Evolutionary conservation across 1,284 basidiomycete species (phyloP), one percentile per base, ranked within the genome.

Genomic region (Ganoderma boninense): DNA sequence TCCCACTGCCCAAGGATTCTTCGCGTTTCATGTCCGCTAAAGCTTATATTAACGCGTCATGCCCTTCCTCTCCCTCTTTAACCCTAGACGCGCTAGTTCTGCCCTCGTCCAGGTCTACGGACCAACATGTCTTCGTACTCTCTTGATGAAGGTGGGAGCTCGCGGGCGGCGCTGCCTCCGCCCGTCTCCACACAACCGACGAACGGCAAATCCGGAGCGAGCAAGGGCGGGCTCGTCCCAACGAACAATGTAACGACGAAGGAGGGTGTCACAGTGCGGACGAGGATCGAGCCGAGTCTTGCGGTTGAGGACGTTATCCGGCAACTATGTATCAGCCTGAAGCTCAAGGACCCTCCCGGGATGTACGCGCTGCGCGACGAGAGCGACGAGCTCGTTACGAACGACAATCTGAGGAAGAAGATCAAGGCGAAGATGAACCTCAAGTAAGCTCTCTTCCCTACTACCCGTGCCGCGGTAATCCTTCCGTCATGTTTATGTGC

Each of bases 321-420:
- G 64, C 93, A 94, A 78, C 86, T 95, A 18, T 94, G 92, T 76
- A 82, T 91, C 73, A 94, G 94, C 79, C 84, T 98, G 75, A 92
- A 93, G 77, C 91, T 97, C 62, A 90, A 91, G 71, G 95, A 97
- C 66, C 90, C 94, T 0, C 90, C 95, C 16, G 88, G 90, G 4
- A 87, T 95, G 70, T 97, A 93, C 77, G 95, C 96, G 1, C 82
- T 99, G 69, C 87, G 97, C 75, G 96, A 98, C 78, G 95, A 97
- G 75, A 89, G 87, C 38, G 95, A 96, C 74, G 93, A 95, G 77
- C 83, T 98, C 62, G 92, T 99, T n/a, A 97, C 96, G 35, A 95
- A 96, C 77, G 93, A 95, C 72, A 97, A 95, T 79, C 82, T 95
- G 78, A 87, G 89, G 78, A 92, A 89, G 82, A 95, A 93, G 84